phyloP scores from a whole-genome alignment of 768 basidiomycete species.

The Tulasnella calospora region DNA sequence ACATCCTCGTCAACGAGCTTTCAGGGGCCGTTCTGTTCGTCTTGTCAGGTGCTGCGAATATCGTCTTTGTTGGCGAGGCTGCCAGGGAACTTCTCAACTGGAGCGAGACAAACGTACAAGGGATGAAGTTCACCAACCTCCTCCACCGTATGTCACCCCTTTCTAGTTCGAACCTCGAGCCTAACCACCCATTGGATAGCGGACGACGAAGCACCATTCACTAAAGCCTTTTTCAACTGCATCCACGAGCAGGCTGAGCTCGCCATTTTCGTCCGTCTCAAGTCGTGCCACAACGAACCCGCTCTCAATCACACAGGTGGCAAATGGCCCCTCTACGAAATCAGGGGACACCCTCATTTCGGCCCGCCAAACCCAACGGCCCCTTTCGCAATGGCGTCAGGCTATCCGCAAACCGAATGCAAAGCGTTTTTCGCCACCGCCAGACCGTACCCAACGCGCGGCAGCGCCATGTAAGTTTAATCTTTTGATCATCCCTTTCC shows the following conservation, averaged over 20 bases:
- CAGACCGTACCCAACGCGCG: conserved; percentile 71
- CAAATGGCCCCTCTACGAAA: conserved; percentile 54
- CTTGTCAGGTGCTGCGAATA: conserved; percentile 55
- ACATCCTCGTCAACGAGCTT: conserved; percentile 69
- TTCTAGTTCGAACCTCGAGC: neutral
- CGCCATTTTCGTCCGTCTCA: conserved; percentile 57
- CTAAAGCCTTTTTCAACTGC: conserved; percentile 48
- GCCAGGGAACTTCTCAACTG: conserved; percentile 72
- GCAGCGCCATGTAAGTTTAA: conserved; percentile 55
- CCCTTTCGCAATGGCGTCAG: conserved; percentile 29
- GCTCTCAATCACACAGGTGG: conserved; percentile 18
- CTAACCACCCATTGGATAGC: conserved; percentile 19
- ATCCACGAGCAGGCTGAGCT: conserved; percentile 41
- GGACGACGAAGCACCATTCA: conserved; percentile 28
- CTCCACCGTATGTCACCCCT: conserved; percentile 51
- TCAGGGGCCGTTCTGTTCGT: conserved; percentile 68
- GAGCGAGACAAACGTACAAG: conserved; percentile 60
- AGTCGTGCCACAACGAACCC: conserved; percentile 1
- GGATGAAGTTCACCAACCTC: conserved; percentile 58
- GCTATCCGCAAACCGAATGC: conserved; percentile 38
- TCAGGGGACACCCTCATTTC: conserved; percentile 61
- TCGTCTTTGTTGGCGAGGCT: conserved; percentile 65
- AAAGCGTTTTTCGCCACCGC: conserved; percentile 71
- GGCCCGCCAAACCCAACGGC: neutral
- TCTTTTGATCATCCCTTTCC: neutral